Evolutionary conservation across 73 alveolate genomes (phyloP), one percentile per base, ranked within the genome.

Genomic region (Paraurostyla sp.): DNA sequence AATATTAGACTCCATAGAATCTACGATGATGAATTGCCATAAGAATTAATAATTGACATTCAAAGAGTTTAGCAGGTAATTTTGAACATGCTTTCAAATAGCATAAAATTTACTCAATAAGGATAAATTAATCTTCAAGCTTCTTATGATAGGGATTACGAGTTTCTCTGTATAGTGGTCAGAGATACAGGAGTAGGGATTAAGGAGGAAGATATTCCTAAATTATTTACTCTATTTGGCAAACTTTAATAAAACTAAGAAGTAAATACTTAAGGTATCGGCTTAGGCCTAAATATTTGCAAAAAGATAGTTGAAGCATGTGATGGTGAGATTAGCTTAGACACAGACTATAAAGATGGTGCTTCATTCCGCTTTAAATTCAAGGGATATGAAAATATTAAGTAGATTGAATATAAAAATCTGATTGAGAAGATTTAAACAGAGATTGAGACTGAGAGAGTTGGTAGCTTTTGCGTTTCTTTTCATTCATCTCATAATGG

Each of bases 111-210:
- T 23, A 71, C 85, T 22, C 18, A n/a, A 9, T 11, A 15, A 22
- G 85, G 85, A 7, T 11, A 7, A 3, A 42, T 71, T 13, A 36
- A 15, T 9, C n/a, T 56, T 32, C 13, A 71, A 23, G 9, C 40
- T 4, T 22, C 13, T 7, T 29, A 18, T 25, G 69, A 71, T 7
- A 40, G 13, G 59, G 65, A 22, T 15, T 7, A 68, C 16, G 4
- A 62, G 20, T 13, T 11, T 18, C 23, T 42, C 13, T 18, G 13
- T 6, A 11, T 71, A 6, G 32, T 4, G 32, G 65, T 71, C 40
- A 11, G 3, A 22, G 85, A 71, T 23, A 71, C 65, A 7, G 85
- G 85, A 68, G 27, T 38, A 2, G 85, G 85, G 9, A 71, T 71
- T 22, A 71, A 71, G 38, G 13, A 32, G 29, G 60, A 6, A 71